Conservation (phyloP, 495 filamentous ascomycete genomes). For the Podospora bellae-mahoneyi region DNA sequence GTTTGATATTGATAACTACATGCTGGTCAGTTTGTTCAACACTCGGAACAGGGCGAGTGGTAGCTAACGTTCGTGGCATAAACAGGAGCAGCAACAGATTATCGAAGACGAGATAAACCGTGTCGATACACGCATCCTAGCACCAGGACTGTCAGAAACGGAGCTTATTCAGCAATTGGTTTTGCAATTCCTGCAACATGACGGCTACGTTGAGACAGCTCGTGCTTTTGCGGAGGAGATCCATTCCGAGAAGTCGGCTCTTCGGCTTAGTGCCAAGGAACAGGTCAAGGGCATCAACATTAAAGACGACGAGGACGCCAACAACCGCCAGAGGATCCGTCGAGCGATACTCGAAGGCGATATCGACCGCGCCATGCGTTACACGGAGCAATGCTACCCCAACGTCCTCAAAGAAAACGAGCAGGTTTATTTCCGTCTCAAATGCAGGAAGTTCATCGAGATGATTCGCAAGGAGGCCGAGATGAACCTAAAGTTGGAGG, state of each 20-base stretch:
- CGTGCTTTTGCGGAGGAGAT: slow-evolving; percentile 85
- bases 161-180: slow-evolving; percentile 73
- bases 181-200: slow-evolving; percentile 87
- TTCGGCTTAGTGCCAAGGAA: slow-evolving; percentile 54
- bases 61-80: slow-evolving; percentile 2
- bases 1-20: slow-evolving; percentile 87
- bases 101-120: slow-evolving; percentile 41
- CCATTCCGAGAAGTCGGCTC: slow-evolving; percentile 61
- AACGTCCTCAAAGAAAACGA: slow-evolving; percentile 78
- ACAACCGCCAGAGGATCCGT: slow-evolving; percentile 86
- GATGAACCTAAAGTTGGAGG: slow-evolving; percentile 49
- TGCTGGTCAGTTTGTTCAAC: slow-evolving; percentile 55
- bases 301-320: slow-evolving; percentile 72
- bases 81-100: slow-evolving; percentile 61
- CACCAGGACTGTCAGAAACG: slow-evolving; percentile 67
- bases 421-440: slow-evolving; percentile 84
- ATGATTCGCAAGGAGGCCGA: slow-evolving; percentile 86
- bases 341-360: slow-evolving; percentile 88
- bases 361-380: slow-evolving; percentile 82
- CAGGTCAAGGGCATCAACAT: slow-evolving; percentile 62
- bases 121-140: slow-evolving; percentile 50
- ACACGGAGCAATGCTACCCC: slow-evolving; percentile 75
- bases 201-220: slow-evolving; percentile 95
- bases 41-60: background rate
- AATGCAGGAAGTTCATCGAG: slow-evolving; percentile 90